phyloP scores from a whole-genome alignment of 495 filamentous ascomycete genomes.

The Monascus purpureus region DNA sequence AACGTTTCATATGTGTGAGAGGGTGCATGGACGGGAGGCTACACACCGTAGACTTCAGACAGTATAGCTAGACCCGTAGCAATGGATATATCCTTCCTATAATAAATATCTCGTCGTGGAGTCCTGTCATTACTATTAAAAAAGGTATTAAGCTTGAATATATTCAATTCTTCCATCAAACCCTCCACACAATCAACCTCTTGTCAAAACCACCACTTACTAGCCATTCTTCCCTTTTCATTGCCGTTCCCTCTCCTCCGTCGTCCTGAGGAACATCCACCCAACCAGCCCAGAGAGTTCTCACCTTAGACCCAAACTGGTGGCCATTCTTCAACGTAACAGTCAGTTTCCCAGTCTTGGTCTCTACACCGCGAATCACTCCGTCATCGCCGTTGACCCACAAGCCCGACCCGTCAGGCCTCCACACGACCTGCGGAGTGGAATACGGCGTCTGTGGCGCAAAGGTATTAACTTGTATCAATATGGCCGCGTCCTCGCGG shows the following conservation, averaged over 20 bases:
- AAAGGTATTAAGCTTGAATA: constrained; percentile 2
- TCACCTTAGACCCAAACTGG: constrained; percentile 46
- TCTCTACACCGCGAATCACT: constrained; percentile 48
- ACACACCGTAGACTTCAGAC: constrained; percentile 34
- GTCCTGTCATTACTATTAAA: too few species aligned
- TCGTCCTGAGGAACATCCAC: constrained; percentile 27
- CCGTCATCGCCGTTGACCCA: constrained; percentile 65
- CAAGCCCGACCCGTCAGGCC: constrained; percentile 48
- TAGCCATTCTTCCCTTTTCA: constrained; percentile 39
- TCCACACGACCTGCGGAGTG: constrained; percentile 50
- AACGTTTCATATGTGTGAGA: constrained; percentile 40
- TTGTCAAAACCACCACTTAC: constrained; percentile 61
- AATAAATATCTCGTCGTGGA: too few species aligned
- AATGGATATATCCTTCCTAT: background rate
- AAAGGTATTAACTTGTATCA: constrained; percentile 43
- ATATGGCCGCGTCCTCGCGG: constrained; percentile 44
- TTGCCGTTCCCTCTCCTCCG: constrained; percentile 9
- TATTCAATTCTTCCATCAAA: background rate
- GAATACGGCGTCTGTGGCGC: constrained; percentile 56
- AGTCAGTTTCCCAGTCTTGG: constrained; percentile 43
- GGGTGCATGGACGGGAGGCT: constrained; percentile 82
- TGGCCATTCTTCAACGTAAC: constrained; percentile 38
- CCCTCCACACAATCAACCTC: constrained; percentile 45
- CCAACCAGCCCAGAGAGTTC: constrained; percentile 49
- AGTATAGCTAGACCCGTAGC: background rate